A percentile compares a stretch with the other conserved stretches of the same genome.
Evolutionary conservation across 176 grass and related monocot species (phyloP).

Genomic region (Ensete ventricosum): DNA sequence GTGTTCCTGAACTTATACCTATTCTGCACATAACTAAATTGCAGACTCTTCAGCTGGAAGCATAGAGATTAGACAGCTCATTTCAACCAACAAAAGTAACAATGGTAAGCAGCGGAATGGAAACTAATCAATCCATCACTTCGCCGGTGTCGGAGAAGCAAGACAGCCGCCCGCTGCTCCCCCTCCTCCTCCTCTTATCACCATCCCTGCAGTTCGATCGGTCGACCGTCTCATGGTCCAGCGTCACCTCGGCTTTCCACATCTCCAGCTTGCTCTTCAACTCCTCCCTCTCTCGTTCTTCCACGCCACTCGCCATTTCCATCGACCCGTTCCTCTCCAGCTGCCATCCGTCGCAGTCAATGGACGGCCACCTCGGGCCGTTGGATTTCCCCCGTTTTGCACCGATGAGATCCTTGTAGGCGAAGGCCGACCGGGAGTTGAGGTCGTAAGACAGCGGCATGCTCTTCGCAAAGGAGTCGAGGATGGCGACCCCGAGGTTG

Average conservation of each 20-base stretch:
- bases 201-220: too few species aligned
- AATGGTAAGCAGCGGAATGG: too few species aligned
- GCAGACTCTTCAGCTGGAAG: too few species aligned
- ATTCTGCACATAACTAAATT: too few species aligned
- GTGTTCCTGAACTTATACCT: too few species aligned
- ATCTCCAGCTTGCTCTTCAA: constrained; percentile 43
- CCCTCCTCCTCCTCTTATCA: neutral
- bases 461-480: constrained; percentile 19
- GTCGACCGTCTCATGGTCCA: neutral
- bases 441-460: constrained; percentile 16
- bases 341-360: neutral
- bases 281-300: constrained; percentile 32
- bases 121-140: too few species aligned
- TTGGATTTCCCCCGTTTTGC: constrained; percentile 13
- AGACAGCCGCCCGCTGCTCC: neutral
- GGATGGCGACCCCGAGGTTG: constrained; percentile 44
- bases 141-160: neutral
- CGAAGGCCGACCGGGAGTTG: constrained; percentile 27
- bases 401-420: constrained; percentile 33
- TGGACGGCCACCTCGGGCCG: neutral
- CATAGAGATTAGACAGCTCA: too few species aligned
- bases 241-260: constrained; percentile 46
- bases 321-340: constrained; percentile 24
- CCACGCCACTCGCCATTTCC: neutral
- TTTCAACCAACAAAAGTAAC: too few species aligned